Conservation (phyloP, 495 filamentous ascomycete genomes). For the Annulohypoxylon bovei region DNA sequence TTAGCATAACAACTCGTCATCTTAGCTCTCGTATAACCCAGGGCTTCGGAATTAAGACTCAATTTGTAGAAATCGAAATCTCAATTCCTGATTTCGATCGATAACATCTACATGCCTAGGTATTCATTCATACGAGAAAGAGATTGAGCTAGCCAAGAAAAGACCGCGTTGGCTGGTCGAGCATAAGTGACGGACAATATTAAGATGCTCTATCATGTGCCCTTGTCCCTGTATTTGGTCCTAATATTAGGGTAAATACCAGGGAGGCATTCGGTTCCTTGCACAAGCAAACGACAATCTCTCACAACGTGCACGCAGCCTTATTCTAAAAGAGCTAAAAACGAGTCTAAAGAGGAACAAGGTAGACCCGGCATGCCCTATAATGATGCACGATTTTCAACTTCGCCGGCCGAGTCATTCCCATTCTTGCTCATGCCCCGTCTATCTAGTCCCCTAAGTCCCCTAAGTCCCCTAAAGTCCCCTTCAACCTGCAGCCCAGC, state of each 20-base stretch:
- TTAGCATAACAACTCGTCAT: not conserved
- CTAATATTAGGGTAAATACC: conserved; percentile 1
- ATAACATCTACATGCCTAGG: not conserved
- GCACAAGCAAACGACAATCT: conserved; percentile 12
- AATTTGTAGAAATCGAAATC: not conserved
- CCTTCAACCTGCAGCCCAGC: conserved; percentile 6
- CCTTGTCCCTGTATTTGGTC: not conserved
- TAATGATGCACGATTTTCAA: conserved; percentile 3
- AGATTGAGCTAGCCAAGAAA: conserved; percentile 8
- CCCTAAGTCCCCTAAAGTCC: too few relatives aligned
- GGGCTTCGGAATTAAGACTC: not conserved
- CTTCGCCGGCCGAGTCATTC: conserved; percentile 20
- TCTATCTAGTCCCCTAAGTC: not conserved
- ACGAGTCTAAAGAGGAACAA: not conserved
- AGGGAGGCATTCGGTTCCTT: not conserved
- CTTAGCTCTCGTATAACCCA: not conserved
- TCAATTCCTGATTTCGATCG: conserved; percentile 1
- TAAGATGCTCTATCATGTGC: conserved; percentile 11
- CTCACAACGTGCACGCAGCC: not conserved
- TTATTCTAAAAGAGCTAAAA: not conserved
- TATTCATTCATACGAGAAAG: not conserved
- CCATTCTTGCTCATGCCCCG: conserved; percentile 12
- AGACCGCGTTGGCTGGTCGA: not conserved
- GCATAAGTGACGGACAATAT: conserved; percentile 15
- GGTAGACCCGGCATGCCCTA: conserved; percentile 11